phyloP scores from a whole-genome alignment of 2,329 filamentous ascomycete species.

The Alternaria arbusti region DNA sequence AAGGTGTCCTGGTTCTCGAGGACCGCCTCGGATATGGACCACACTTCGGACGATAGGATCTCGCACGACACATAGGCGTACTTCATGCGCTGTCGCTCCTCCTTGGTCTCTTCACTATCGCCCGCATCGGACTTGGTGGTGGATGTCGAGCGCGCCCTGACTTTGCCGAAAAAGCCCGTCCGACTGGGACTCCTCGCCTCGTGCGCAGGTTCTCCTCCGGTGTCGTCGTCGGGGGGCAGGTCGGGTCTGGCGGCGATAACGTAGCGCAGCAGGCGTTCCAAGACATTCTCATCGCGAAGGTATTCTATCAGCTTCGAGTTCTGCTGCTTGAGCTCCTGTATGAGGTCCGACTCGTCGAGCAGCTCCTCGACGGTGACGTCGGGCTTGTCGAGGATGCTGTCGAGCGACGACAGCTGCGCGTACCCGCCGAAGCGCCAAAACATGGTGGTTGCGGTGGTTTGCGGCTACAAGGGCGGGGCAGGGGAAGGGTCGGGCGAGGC shows the following conservation, averaged over 20 bases:
- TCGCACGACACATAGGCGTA: conserved; percentile 95
- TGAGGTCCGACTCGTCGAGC: conserved; percentile 92
- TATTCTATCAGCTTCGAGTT: conserved; percentile 98
- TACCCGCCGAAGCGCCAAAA: conserved; percentile 99
- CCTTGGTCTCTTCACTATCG: conserved; percentile 68
- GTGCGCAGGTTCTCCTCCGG: conserved; percentile 54
- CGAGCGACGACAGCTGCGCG: conserved; percentile 95
- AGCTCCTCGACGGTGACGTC: conserved; percentile 95
- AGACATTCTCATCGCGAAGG: conserved; percentile 82
- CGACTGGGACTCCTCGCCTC: conserved; percentile 41
- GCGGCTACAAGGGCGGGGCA: conserved; percentile 38
- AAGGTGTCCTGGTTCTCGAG: conserved; percentile 83
- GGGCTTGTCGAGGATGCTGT: conserved; percentile 93
- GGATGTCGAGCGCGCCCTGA: conserved; percentile 53
- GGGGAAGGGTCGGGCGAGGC: conserved; percentile 28
- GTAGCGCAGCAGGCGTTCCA: conserved; percentile 87
- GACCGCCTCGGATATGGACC: conserved; percentile 93
- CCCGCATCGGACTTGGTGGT: conserved; percentile 50
- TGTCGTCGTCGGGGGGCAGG: conserved; percentile 40
- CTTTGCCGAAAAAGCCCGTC: conserved; percentile 56
- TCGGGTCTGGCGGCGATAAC: conserved; percentile 78
- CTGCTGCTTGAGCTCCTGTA: conserved; percentile 97
- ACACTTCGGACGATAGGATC: conserved; percentile 92
- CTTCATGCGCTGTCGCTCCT: conserved; percentile 88
- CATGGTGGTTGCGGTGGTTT: conserved; percentile 68